Conservation (phyloP, 2,329 filamentous ascomycete species). For the Lasiodiplodia gonubiensis region DNA sequence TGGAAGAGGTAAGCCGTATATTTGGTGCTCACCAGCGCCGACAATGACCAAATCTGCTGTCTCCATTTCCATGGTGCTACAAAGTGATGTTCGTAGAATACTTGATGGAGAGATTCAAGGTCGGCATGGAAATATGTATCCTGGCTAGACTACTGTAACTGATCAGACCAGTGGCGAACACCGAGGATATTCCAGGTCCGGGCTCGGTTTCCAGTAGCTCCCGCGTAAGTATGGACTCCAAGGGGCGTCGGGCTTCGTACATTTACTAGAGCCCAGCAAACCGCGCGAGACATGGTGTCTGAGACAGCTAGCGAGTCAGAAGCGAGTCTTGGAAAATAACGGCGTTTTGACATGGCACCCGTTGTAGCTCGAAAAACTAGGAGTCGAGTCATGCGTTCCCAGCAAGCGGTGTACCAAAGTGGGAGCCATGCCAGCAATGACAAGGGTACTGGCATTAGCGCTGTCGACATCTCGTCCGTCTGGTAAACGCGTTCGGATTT, state of each 20-base stretch:
- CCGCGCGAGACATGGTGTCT: neutral
- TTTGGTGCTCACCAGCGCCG: neutral
- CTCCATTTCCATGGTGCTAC: neutral
- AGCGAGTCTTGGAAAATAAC: neutral
- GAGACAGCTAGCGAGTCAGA: neutral
- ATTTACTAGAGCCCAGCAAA: neutral
- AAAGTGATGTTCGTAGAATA: neutral
- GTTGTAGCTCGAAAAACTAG: neutral
- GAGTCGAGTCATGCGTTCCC: neutral
- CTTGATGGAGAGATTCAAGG: neutral
- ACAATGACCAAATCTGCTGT: conserved; percentile 15
- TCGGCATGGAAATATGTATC: neutral
- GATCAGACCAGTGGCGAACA: neutral
- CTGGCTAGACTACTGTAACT: neutral
- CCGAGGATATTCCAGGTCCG: neutral
- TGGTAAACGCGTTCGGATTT: neutral
- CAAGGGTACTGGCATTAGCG: neutral
- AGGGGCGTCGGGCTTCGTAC: neutral
- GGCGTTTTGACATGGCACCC: neutral
- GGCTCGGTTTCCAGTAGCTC: neutral
- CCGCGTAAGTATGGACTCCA: neutral
- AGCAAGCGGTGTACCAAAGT: neutral
- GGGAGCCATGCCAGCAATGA: neutral
- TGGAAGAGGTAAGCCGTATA: too few species aligned
- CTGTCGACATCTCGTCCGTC: neutral